Base-by-base conservation (phyloP, 768 basidiomycete species). In the Agrocybe praecox region DNA sequence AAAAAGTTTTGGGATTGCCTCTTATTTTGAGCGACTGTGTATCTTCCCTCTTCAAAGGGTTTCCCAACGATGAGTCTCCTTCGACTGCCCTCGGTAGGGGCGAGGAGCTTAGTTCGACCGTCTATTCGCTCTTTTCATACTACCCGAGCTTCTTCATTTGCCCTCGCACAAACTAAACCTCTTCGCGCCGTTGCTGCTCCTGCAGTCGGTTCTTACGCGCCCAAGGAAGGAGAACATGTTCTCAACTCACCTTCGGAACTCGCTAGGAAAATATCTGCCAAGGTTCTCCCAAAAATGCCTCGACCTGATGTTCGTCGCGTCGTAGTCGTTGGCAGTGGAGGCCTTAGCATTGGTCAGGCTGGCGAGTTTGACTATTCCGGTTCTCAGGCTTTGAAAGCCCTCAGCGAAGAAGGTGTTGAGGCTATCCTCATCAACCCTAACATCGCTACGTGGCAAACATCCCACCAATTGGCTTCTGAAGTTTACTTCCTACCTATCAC, bases 321-420 rank as follows among this genome's bases (percentile, higher is more conserved):
- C 50, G 84, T 98, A 63, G 94, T 98, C 58, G 94, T 99, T 21
- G 97, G 97, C 56, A 91, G 89, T 63, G 97, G 97, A 63, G 97
- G 97, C 52, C 86, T 99, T 46, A 90, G 88, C 66, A 99, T 99
- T 55, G 97, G 97, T 24, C 97, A 99, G 73, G 97, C 97, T 5
- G 97, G 97, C 72, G 97, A 99, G 76, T 99, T 99, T 73, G 97
- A 99, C 72, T 99, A 99, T 72, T 98, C 96, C 18, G 97, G 97
- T 46, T 98, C 96, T 6, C 97, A 99, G 74, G 97, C 97, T 10
- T 86, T 99, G 74, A 98, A 99, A 72, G 97, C 97, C 15, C 87
- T 99, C 51, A 86, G 89, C 64, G 97, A 99, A 73, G 94, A 96
- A 71, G 96, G 96, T 52, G 88, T 99, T 50, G 84, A 91, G 54